Percentiles rank a stretch among this genome's conserved stretches.
These are phyloP conservation scores for Cutaneotrichosporon daszewskae DNA, from an alignment of 1,284 basidiomycete genomes.

Conservation along the genomic window DNA sequence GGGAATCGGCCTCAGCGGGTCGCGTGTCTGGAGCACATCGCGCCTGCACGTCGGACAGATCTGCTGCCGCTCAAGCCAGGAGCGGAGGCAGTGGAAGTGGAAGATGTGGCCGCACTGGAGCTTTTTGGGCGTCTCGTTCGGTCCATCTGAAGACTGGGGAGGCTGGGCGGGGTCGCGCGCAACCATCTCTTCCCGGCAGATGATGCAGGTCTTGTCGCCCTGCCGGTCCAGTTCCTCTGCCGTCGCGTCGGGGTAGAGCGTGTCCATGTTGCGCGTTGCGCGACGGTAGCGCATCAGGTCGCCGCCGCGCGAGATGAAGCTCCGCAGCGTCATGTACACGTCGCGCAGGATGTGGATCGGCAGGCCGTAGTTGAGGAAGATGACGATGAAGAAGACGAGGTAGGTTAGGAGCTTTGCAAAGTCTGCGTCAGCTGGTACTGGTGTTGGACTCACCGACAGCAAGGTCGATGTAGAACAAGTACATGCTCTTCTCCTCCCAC, in stretches of 20 bases:
- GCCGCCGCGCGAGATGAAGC: slow-evolving; percentile 77
- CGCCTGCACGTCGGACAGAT: slow-evolving; percentile 91
- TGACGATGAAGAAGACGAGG: slow-evolving; percentile 84
- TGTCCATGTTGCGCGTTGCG: slow-evolving; percentile 95
- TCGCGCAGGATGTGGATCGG: slow-evolving; percentile 95
- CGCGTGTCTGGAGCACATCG: slow-evolving; percentile 57
- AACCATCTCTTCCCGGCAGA: slow-evolving; percentile 96
- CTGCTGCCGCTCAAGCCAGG: slow-evolving; percentile 93
- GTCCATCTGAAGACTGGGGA: slow-evolving; percentile 59
- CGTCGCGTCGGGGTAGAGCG: slow-evolving; percentile 90
- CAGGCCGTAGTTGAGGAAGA: slow-evolving; percentile 89
- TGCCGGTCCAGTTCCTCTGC: slow-evolving; percentile 70
- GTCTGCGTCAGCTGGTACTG: slow-evolving; percentile 53
- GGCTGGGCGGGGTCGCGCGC: slow-evolving; percentile 34
- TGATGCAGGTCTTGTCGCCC: slow-evolving; percentile 91
- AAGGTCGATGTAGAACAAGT: slow-evolving; percentile 89
- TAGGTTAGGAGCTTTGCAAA: slow-evolving; percentile 90
- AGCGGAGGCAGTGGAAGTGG: slow-evolving; percentile 93
- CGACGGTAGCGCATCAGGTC: slow-evolving; percentile 87
- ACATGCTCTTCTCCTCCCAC: slow-evolving; percentile 99
- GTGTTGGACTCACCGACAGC: slow-evolving; percentile 61
- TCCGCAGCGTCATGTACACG: slow-evolving; percentile 88
- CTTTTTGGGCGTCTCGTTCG: slow-evolving; percentile 93
- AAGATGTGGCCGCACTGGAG: slow-evolving; percentile 95
- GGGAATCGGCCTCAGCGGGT: neutral